These are phyloP conservation scores for Penicillium sp. DNA, from an alignment of 2,329 filamentous ascomycete species.

Conservation along the genomic window DNA sequence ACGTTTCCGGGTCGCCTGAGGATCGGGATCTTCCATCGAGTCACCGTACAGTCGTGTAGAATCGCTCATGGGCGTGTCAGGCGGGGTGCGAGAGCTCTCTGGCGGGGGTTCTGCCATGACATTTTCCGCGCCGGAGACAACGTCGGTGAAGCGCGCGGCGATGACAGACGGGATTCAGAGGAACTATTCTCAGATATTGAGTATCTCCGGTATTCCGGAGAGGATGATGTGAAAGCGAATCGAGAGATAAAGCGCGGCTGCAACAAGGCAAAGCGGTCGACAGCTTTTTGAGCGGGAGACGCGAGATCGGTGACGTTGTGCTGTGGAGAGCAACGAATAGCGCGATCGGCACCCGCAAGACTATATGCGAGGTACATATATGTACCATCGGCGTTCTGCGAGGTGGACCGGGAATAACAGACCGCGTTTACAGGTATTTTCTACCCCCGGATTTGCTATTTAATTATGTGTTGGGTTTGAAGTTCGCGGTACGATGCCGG, in stretches of 20 bases:
- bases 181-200: slow-evolving; percentile 1
- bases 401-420: too few species aligned
- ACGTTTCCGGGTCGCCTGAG: slow-evolving; percentile 45
- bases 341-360: slow-evolving; percentile 4
- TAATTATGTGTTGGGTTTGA: too few species aligned
- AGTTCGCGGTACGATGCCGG: too few species aligned
- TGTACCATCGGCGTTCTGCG: too few species aligned
- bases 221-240: slow-evolving; percentile 3
- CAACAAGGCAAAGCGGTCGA: slow-evolving; percentile 12
- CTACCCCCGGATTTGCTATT: too few species aligned
- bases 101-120: slow-evolving; percentile 48
- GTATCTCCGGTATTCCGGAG: neutral
- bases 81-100: slow-evolving; percentile 45
- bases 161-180: neutral
- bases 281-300: slow-evolving; percentile 22
- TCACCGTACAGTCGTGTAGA: slow-evolving; percentile 31
- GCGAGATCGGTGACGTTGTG: slow-evolving; percentile 22
- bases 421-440: too few species aligned
- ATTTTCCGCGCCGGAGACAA: slow-evolving; percentile 32
- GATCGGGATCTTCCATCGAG: slow-evolving; percentile 42
- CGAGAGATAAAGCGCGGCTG: slow-evolving; percentile 4
- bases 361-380: too few species aligned
- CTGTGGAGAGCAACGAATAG: slow-evolving; percentile 11
- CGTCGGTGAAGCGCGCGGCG: neutral
- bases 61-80: slow-evolving; percentile 33